Percentiles rank a stretch among this genome's conserved stretches.
These are phyloP conservation scores for Yamadazyma takamatsuzukensis DNA, from an alignment of 805 yeast species.

Conservation along the genomic window DNA sequence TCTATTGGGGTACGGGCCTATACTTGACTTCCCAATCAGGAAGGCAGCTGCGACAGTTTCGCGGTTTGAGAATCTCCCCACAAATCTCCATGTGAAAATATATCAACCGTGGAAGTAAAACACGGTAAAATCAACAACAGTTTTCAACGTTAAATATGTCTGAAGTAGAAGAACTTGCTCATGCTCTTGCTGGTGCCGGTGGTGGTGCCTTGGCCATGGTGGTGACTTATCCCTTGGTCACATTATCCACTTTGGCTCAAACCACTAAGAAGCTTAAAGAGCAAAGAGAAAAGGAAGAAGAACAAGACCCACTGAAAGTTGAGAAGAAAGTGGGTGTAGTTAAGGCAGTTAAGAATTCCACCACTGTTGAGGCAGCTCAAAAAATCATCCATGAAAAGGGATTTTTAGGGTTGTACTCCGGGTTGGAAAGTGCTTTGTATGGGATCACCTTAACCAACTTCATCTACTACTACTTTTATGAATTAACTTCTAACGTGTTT, in stretches of 20 bases:
- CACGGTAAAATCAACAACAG: neutral
- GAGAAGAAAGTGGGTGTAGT: conserved; percentile 4
- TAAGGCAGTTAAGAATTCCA: conserved; percentile 9
- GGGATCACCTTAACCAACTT: conserved; percentile 87
- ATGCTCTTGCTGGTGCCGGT: conserved; percentile 92
- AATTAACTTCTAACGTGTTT: conserved; percentile 53
- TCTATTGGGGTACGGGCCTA: neutral
- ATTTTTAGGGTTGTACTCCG: conserved; percentile 68
- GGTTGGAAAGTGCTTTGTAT: conserved; percentile 80
- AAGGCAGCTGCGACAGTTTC: neutral
- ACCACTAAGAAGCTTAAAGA: conserved; percentile 41
- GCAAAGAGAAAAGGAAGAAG: conserved; percentile 11
- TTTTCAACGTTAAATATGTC: conserved; percentile 19
- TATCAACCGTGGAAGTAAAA: conserved; percentile 4
- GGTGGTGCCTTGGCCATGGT: conserved; percentile 88
- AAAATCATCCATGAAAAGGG: conserved; percentile 58
- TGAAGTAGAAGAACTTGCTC: conserved; percentile 56
- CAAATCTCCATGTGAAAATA: neutral
- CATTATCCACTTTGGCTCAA: conserved; percentile 85
- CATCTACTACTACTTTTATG: conserved; percentile 88
- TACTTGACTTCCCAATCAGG: neutral
- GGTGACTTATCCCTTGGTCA: conserved; percentile 85
- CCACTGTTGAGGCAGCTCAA: conserved; percentile 24
- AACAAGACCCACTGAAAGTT: conserved; percentile 1
- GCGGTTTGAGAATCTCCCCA: neutral